Evolutionary conservation across 257 asterid species (phyloP), one percentile per base, ranked within the genome.

Genomic region (Eustoma russellianum): DNA sequence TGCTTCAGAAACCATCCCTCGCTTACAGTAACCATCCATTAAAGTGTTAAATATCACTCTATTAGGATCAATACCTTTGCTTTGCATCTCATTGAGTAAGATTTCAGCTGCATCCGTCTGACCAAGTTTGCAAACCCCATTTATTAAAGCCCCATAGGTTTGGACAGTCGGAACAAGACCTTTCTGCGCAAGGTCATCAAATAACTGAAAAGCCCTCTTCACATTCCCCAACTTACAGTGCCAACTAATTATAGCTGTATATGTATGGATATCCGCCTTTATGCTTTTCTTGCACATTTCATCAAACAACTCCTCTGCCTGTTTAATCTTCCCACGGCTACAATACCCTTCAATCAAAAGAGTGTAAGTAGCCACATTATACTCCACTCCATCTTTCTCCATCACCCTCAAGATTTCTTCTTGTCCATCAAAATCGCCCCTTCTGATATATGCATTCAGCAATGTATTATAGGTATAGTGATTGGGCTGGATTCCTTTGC

Each of bases 1-100:
- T 17, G 88, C 98, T 69, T 83, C 88, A n/a, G 78, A 83, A 0
- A 92, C 65, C 86, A 70, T 75, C 50, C 98, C 97, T 53, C 64
- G 65, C 81, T 78, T 92, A 60, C 91, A 83, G 68, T 82, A 92
- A 33, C 95, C 97, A 69, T 85, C 94, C 80, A 92, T 77, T 73
- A 85, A 33, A 9, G 90, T 85, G 67, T 88, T 92, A 66, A 79
- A 88, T 61, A 85, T 68, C 44, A 85, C 85, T 5, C 68, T 74
- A 57, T 79, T 85, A 18, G 71, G 48, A 66, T 78, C 78, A 56
- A 88, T 66, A 56, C 95, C 95, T 51, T 73, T 79, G 41, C 65
- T 72, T 46, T 79, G 97, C 98, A 92, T 88, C 73, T 92, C 98
- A 2, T 65, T 53, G 33, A 88, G 83, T 73, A 92, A 55, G 51